phyloP scores from a whole-genome alignment of 2,329 filamentous ascomycete genomes.

The Calonectria crousiana region DNA sequence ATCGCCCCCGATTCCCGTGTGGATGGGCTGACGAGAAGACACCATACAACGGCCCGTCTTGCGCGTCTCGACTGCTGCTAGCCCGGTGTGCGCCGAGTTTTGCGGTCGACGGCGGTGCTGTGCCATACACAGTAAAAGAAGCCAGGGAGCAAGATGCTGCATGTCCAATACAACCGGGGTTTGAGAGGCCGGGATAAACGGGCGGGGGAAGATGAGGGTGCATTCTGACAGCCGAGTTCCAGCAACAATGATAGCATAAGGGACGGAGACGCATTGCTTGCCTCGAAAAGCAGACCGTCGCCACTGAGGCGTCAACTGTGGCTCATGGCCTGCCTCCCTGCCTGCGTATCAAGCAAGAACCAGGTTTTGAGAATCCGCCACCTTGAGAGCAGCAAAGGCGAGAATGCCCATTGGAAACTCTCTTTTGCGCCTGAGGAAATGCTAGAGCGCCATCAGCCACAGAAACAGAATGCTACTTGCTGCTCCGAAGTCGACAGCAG shows the following conservation, averaged over 20 bases:
- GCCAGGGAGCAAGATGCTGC: neutral
- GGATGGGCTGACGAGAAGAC: neutral
- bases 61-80: neutral
- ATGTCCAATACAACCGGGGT: neutral
- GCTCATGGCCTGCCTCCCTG: neutral
- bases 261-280: neutral
- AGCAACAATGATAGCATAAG: neutral
- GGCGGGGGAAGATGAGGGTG: slow-evolving; percentile 1
- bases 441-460: slow-evolving; percentile 4
- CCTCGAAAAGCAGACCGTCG: neutral
- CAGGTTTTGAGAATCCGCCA: slow-evolving; percentile 5
- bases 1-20: neutral
- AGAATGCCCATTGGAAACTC: neutral
- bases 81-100: neutral
- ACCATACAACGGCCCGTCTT: neutral
- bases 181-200: neutral
- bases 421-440: neutral
- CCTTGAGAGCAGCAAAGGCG: neutral
- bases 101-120: neutral
- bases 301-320: slow-evolving; percentile 11
- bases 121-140: neutral
- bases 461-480: slow-evolving; percentile 14
- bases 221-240: slow-evolving; percentile 5
- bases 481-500: neutral
- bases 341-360: neutral